A percentile compares a stretch with the other conserved stretches of the same genome.
phyloP scores from a whole-genome alignment of 2,329 filamentous ascomycete species.

The Calonectria montana region DNA sequence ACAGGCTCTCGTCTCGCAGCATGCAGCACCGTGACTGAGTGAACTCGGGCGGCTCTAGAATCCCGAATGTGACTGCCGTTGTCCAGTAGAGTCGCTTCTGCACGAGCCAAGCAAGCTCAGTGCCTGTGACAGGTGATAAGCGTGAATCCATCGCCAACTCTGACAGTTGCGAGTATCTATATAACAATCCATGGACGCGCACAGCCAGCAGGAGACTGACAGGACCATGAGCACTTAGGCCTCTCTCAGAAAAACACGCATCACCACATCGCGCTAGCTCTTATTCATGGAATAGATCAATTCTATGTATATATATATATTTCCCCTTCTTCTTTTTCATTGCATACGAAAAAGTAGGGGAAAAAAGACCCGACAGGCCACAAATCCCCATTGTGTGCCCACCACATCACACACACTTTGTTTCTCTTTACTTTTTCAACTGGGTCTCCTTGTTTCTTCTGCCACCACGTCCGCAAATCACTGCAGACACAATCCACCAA shows the following conservation, averaged over 20 bases:
- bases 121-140: neutral
- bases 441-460: neutral
- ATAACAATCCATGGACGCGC: neutral
- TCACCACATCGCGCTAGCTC: neutral
- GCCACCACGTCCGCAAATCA: neutral
- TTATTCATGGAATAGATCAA: neutral
- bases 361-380: neutral
- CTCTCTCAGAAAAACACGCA: neutral
- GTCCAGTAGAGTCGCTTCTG: neutral
- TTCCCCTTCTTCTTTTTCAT: neutral
- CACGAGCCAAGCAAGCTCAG: neutral
- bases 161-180: neutral
- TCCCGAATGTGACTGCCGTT: neutral
- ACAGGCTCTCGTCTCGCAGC: neutral
- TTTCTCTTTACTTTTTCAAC: neutral
- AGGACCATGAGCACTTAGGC: neutral
- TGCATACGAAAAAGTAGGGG: neutral
- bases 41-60: neutral
- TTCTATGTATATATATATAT: no score
- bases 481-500: constrained; percentile 1
- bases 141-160: neutral
- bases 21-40: neutral
- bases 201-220: neutral
- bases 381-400: neutral
- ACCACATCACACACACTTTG: neutral